Evolutionary conservation across 495 filamentous ascomycete genomes (phyloP).

Genomic region (Neurospora sublineolata): DNA sequence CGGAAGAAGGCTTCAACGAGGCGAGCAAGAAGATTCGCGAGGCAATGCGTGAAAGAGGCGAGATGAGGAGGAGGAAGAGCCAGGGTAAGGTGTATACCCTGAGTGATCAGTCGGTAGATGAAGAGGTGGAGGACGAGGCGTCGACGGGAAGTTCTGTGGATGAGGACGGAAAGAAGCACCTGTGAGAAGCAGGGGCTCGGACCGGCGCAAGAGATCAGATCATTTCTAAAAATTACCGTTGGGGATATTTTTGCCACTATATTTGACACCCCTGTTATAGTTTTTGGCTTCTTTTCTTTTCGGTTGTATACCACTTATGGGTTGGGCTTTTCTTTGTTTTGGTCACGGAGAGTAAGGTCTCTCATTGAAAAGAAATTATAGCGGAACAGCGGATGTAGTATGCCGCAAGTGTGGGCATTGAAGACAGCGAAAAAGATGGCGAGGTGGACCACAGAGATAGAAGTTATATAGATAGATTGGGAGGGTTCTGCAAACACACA

Average conservation of each 20-base stretch:
- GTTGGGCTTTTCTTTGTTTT: not conserved
- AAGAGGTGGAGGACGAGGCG: not conserved
- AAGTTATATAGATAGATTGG: not conserved
- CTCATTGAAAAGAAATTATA: not conserved
- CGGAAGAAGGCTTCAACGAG: slow-evolving; percentile 63
- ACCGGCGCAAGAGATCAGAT: not conserved
- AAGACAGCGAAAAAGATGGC: not conserved
- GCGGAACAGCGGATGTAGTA: not conserved
- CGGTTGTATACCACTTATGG: not conserved
- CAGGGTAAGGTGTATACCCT: slow-evolving; percentile 21
- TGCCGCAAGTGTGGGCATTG: not conserved
- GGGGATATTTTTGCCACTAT: not conserved
- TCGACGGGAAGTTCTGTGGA: not conserved
- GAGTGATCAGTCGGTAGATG: not conserved
- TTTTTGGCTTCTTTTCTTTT: not conserved
- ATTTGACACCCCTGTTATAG: not conserved
- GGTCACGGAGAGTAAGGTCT: not conserved
- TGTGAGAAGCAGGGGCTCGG: not conserved
- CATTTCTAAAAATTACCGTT: not conserved
- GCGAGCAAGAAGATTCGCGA: slow-evolving; percentile 77
- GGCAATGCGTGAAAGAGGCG: slow-evolving; percentile 76
- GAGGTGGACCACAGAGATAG: not conserved
- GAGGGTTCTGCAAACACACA: not conserved
- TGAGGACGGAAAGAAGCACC: not conserved
- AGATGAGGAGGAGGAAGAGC: slow-evolving; percentile 58